phyloP scores from a whole-genome alignment of 148 eudicot species.

The Chenopodium quinoa region DNA sequence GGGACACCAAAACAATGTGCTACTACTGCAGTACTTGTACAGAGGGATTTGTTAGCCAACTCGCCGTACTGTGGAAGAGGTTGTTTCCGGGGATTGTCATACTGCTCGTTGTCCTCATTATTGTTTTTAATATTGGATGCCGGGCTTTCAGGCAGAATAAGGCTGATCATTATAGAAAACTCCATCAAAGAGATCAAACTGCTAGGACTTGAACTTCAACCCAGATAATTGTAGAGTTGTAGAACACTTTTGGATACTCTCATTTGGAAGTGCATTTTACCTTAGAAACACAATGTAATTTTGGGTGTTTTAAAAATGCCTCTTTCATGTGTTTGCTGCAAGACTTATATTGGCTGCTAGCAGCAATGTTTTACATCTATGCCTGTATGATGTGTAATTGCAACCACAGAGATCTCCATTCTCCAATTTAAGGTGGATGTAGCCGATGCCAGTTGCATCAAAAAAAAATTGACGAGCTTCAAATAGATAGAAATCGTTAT shows the following conservation, averaged over 20 bases:
- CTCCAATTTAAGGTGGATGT: too few species aligned
- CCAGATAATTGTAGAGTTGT: background rate
- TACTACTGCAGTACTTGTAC: slow-evolving; percentile 24
- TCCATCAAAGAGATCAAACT: background rate
- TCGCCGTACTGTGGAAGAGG: slow-evolving; percentile 14
- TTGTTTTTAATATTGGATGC: slow-evolving; percentile 19
- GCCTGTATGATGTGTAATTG: too few species aligned
- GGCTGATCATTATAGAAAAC: slow-evolving; percentile 16
- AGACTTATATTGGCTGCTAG: too few species aligned
- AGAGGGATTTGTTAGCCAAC: slow-evolving; percentile 16
- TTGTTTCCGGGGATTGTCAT: slow-evolving; percentile 13
- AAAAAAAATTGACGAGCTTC: too few species aligned
- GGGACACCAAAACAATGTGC: slow-evolving; percentile 9
- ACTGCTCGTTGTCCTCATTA: background rate
- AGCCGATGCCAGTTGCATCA: too few species aligned
- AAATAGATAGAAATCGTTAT: too few species aligned
- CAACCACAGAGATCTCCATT: too few species aligned
- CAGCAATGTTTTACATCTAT: too few species aligned
- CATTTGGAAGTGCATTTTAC: too few species aligned
- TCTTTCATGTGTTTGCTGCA: too few species aligned
- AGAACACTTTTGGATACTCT: background rate
- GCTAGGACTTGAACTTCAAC: background rate
- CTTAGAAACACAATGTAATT: too few species aligned
- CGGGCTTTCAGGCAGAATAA: slow-evolving; percentile 12
- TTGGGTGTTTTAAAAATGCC: too few species aligned